Base-by-base conservation (phyloP, 306 rosid species). In the Quercus gilva region DNA sequence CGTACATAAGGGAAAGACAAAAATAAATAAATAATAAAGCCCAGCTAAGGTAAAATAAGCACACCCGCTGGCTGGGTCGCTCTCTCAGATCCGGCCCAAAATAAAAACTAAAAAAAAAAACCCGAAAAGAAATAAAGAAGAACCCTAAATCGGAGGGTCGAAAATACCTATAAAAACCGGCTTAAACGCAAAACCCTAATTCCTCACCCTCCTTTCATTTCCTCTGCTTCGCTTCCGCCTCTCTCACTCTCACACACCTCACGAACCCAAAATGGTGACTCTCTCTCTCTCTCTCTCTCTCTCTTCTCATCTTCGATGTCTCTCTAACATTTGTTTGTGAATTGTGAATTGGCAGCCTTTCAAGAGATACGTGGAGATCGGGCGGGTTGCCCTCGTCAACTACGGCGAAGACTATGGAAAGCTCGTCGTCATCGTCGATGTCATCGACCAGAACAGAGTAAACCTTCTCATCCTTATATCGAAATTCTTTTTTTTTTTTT, bases 321-420 rank as follows among this genome's bases (percentile, higher is more conserved):
- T 58, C 23, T 69, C 35, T 51, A 37, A 21, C 74, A 31, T 28
- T 65, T 23, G 61, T 55, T 8, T 52, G 31, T 0, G 2, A 2
- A 10, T 37, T 71, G 2, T 3, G 74, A 4, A 25, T 18, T 69
- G 59, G 61, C 78, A 94, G 97, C 98, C 99, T 74, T 93, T 93
- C 92, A 96, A 93, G 91, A 89, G 99, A 80, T 93, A 59, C 82
- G 89, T 93, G 8, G 99, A 96, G 96, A 90, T 93, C 87, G 99
- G 98, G 26, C 86, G 99, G 85, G 92, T 96, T 3, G 99, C 92
- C 55, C 93, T 93, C 61, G 78, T 96, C 89, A 96, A 96, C 91
- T 93, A 90, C 75, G 99, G 99, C 33, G 76, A 87, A 18, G 98
- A 93, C 55, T 93, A 93, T 25, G 99, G 99, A 1, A 93, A 78